These are phyloP conservation scores for Aspergillus flavus DNA, from an alignment of 2,329 filamentous ascomycete genomes.

Conservation along the genomic window DNA sequence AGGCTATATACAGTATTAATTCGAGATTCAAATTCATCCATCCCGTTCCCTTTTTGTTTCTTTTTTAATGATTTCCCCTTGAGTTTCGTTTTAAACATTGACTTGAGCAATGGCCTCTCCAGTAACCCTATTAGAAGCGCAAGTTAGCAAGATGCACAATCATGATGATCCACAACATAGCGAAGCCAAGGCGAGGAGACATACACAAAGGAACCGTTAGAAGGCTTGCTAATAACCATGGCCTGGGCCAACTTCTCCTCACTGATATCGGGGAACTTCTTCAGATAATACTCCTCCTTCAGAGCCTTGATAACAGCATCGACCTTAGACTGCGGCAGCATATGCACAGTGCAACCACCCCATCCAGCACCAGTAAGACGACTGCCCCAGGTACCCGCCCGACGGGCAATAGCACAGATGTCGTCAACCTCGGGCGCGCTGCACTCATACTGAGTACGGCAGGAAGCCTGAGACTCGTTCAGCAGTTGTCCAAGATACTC, in stretches of 20 bases:
- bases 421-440: slow-evolving; percentile 90
- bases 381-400: slow-evolving; percentile 80
- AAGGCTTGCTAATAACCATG: slow-evolving; percentile 84
- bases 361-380: slow-evolving; percentile 91
- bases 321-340: slow-evolving; percentile 83
- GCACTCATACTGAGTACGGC: slow-evolving; percentile 85
- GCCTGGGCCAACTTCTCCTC: slow-evolving; percentile 75
- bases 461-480: slow-evolving; percentile 87
- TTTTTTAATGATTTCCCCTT: slow-evolving; percentile 7
- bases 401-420: slow-evolving; percentile 76
- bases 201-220: slow-evolving; percentile 48
- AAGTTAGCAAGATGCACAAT: slow-evolving; percentile 16
- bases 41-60: background rate
- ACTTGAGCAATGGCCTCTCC: slow-evolving; percentile 41
- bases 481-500: slow-evolving; percentile 75
- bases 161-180: background rate
- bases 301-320: slow-evolving; percentile 75
- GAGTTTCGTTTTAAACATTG: slow-evolving; percentile 23
- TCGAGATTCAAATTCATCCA: background rate
- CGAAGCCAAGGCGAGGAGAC: slow-evolving; percentile 19
- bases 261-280: slow-evolving; percentile 67
- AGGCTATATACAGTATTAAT: slow-evolving; percentile 11
- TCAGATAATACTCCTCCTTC: slow-evolving; percentile 79
- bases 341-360: slow-evolving; percentile 94
- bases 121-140: slow-evolving; percentile 32